Percentiles rank a stretch among this genome's conserved stretches.
These are phyloP conservation scores for Neurospora hispaniola DNA, from an alignment of 495 filamentous ascomycete species.

Conservation along the genomic window DNA sequence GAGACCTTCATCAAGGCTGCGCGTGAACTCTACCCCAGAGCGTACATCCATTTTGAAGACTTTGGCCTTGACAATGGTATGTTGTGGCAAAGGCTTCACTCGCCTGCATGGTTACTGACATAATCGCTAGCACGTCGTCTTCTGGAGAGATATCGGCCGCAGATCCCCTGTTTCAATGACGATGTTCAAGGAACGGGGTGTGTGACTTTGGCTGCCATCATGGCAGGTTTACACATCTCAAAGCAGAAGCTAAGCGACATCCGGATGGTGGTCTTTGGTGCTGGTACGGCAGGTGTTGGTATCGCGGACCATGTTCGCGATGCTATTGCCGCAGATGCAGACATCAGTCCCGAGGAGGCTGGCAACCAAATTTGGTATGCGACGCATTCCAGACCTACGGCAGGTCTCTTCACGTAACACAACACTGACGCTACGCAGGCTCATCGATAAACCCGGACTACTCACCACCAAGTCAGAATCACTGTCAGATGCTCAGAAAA, in stretches of 20 bases:
- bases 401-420: background rate
- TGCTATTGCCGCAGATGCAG: slow-evolving; percentile 58
- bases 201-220: slow-evolving; percentile 74
- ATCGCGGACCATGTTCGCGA: slow-evolving; percentile 81
- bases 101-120: background rate
- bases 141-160: slow-evolving; percentile 58
- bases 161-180: slow-evolving; percentile 82
- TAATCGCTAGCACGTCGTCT: slow-evolving; percentile 43
- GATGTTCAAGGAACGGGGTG: slow-evolving; percentile 87
- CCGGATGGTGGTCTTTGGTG: slow-evolving; percentile 64
- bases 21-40: slow-evolving; percentile 60
- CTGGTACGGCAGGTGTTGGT: slow-evolving; percentile 78
- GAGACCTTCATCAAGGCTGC: slow-evolving; percentile 60
- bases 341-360: slow-evolving; percentile 62
- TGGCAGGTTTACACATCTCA: slow-evolving; percentile 59
- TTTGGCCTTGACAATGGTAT: slow-evolving; percentile 46
- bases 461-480: slow-evolving; percentile 43
- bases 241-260: slow-evolving; percentile 56
- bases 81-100: background rate
- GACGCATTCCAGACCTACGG: background rate
- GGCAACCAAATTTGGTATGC: slow-evolving; percentile 70
- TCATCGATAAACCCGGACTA: slow-evolving; percentile 76
- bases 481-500: slow-evolving; percentile 53
- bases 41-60: slow-evolving; percentile 75
- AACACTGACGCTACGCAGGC: slow-evolving; percentile 36